A percentile compares a stretch with the other conserved stretches of the same genome.
Evolutionary conservation across 352 stramenopile genomes (phyloP).

Genomic region (Globisporangium polare): DNA sequence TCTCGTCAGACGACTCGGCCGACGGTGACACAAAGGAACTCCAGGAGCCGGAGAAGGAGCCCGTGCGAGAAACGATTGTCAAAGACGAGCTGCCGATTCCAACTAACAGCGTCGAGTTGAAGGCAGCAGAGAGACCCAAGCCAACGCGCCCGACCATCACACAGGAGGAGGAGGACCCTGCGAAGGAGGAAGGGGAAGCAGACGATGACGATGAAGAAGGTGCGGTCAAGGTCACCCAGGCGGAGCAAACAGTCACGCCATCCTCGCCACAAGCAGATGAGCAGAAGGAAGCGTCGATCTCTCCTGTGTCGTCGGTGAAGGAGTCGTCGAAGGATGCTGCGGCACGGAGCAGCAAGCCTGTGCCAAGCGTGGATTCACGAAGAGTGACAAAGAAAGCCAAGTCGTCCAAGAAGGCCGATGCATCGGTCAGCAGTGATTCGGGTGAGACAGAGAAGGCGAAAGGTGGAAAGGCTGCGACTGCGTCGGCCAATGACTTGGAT

Average conservation of each 20-base stretch:
- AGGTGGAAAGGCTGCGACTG: not conserved
- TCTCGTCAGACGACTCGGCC: slow-evolving; percentile 16
- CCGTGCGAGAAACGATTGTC: not conserved
- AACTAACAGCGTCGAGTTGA: not conserved
- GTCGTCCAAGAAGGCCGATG: not conserved
- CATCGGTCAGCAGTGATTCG: not conserved
- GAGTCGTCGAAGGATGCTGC: slow-evolving; percentile 11
- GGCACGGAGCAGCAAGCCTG: not conserved
- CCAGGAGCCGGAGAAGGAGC: slow-evolving; percentile 13
- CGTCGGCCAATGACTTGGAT: not conserved
- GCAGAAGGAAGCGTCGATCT: slow-evolving; percentile 18
- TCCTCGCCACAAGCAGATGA: slow-evolving; percentile 11
- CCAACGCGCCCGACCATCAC: slow-evolving; percentile 11
- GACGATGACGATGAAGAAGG: slow-evolving; percentile 9
- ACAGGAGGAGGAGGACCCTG: slow-evolving; percentile 6
- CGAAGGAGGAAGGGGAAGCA: slow-evolving; percentile 3
- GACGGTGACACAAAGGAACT: not conserved
- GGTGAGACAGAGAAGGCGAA: slow-evolving; percentile 3
- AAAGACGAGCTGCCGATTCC: not conserved
- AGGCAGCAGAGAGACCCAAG: not conserved
- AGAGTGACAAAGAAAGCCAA: slow-evolving; percentile 5
- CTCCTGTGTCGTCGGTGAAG: slow-evolving; percentile 15
- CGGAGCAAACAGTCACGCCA: not conserved
- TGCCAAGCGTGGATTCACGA: not conserved
- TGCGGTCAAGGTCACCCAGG: slow-evolving; percentile 4